A percentile compares a stretch with the other conserved stretches of the same genome.
phyloP scores from a whole-genome alignment of 805 yeast species.

The Zygoascus biomembranicola region DNA sequence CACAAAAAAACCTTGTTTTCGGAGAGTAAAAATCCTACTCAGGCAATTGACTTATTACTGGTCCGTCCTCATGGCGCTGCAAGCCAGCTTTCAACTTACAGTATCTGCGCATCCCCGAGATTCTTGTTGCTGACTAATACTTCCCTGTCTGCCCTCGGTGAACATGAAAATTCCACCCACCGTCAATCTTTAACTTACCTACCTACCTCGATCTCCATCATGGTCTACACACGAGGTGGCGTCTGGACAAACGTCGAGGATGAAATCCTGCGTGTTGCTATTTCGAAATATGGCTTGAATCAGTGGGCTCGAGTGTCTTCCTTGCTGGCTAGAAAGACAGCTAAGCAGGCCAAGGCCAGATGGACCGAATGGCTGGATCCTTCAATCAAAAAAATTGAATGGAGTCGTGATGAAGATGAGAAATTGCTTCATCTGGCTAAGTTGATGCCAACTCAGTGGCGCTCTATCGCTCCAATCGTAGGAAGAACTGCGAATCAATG shows the following conservation, averaged over 20 bases:
- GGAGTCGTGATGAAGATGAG: conserved; percentile 74
- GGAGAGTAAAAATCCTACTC: too few species aligned
- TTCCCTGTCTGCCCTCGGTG: too few species aligned
- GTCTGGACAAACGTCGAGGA: conserved; percentile 83
- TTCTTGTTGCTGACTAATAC: too few species aligned
- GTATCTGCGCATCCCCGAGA: too few species aligned
- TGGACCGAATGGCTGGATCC: conserved; percentile 91
- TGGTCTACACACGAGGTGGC: conserved; percentile 60
- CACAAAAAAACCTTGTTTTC: too few species aligned
- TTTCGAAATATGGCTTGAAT: conserved; percentile 84
- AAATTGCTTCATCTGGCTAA: conserved; percentile 57
- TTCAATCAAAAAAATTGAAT: conserved; percentile 48
- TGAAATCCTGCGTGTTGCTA: conserved; percentile 82
- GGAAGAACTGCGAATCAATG: conserved; percentile 85
- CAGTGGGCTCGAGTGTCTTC: conserved; percentile 95
- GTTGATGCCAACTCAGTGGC: conserved; percentile 87
- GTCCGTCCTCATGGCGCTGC: too few species aligned
- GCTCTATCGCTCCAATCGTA: conserved; percentile 72
- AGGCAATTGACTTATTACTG: too few species aligned
- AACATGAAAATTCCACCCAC: neutral
- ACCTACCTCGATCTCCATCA: neutral
- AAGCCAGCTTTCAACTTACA: too few species aligned
- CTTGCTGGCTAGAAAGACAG: conserved; percentile 72
- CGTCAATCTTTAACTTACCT: neutral
- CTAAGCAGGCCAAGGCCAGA: conserved; percentile 85